Percentiles rank a stretch among this genome's conserved stretches.
phyloP scores from a whole-genome alignment of 306 rosid genomes.

The Vigna angularis region DNA sequence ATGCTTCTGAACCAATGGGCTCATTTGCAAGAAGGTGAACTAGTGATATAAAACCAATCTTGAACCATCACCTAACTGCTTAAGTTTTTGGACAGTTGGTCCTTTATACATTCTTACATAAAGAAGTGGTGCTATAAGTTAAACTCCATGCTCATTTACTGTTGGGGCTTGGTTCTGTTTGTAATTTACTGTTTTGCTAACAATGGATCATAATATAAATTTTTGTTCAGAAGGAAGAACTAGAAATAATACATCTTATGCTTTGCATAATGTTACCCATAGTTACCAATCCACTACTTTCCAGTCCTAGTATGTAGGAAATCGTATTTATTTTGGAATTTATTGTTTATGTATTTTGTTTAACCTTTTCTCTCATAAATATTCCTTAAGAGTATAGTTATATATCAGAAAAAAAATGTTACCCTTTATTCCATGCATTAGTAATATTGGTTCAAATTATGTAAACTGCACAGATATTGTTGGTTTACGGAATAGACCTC shows the following conservation, averaged over 20 bases:
- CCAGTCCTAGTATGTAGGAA: neutral
- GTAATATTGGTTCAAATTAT: conserved; percentile 30
- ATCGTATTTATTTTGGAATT: neutral
- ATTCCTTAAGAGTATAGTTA: conserved; percentile 5
- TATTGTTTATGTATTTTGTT: conserved; percentile 15
- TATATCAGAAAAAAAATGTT: conserved; percentile 30
- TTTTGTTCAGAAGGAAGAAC: conserved; percentile 11
- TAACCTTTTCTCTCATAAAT: conserved; percentile 28
- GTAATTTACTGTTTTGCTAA: conserved; percentile 17
- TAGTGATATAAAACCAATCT: conserved; percentile 3
- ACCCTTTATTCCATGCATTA: conserved; percentile 12
- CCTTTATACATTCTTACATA: conserved; percentile 38
- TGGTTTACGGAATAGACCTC: conserved; percentile 35
- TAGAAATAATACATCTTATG: conserved; percentile 24
- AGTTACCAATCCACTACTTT: conserved; percentile 15
- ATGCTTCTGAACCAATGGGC: neutral
- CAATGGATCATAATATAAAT: conserved; percentile 28
- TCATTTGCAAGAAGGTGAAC: neutral
- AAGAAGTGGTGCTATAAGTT: conserved; percentile 57
- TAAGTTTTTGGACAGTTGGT: conserved; percentile 5
- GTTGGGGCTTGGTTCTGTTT: conserved; percentile 59
- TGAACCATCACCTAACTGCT: neutral
- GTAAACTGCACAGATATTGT: conserved; percentile 30
- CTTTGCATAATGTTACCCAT: conserved; percentile 9
- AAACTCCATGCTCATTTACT: conserved; percentile 55